A percentile compares a stretch with the other conserved stretches of the same genome.
Conservation (phyloP, 768 basidiomycete species). For the Kwoniella sp. region DNA sequence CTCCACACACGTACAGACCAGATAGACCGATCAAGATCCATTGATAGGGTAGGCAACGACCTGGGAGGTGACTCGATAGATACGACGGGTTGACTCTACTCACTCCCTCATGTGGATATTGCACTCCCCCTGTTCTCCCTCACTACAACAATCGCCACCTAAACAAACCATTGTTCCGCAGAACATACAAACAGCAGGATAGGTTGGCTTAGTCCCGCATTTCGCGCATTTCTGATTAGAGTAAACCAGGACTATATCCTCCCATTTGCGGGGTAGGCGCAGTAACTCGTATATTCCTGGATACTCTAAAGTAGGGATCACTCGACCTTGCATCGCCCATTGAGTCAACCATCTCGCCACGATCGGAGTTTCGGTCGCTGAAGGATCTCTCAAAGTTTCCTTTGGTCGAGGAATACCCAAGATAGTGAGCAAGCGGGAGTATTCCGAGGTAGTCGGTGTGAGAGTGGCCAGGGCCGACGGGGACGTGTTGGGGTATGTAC, state of each 20-base stretch:
- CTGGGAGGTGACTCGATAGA: too few species aligned
- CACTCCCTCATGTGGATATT: constrained; percentile 94
- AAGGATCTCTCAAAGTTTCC: constrained; percentile 55
- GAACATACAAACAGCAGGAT: constrained; percentile 86
- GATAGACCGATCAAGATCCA: background rate
- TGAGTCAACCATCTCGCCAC: constrained; percentile 87
- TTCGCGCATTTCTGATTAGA: constrained; percentile 71
- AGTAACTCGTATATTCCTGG: constrained; percentile 80
- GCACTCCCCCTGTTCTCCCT: constrained; percentile 77
- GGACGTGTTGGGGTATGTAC: constrained; percentile 32
- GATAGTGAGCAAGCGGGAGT: constrained; percentile 71
- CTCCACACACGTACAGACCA: background rate
- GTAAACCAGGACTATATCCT: constrained; percentile 75
- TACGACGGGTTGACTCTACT: constrained; percentile 55
- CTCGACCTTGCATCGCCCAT: constrained; percentile 77
- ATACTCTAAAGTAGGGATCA: constrained; percentile 75
- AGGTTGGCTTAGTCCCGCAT: constrained; percentile 76
- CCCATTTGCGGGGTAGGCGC: constrained; percentile 76
- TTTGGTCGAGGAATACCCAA: constrained; percentile 79
- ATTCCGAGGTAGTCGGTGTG: constrained; percentile 63
- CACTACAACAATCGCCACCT: constrained; percentile 86
- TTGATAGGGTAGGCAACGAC: background rate
- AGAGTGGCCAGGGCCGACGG: constrained; percentile 43
- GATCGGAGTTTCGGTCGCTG: constrained; percentile 47
- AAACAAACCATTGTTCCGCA: constrained; percentile 87